Conservation (phyloP, 345 rosid species). For the Linum lewisii region DNA sequence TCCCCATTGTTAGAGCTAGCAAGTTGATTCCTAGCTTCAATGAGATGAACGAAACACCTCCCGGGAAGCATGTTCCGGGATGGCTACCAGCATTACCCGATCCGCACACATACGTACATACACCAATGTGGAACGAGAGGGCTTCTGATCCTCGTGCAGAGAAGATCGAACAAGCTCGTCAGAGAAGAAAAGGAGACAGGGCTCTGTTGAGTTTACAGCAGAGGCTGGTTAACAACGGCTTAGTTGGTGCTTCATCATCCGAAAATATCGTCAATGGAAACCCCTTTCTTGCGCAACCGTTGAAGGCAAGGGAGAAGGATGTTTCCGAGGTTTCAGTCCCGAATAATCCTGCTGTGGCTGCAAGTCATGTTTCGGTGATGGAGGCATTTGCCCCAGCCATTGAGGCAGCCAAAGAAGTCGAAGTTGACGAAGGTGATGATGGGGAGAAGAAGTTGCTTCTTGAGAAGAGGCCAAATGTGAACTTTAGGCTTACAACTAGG, state of each 20-base stretch:
- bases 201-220: conserved; percentile 83
- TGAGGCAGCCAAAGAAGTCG: conserved; percentile 52
- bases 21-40: conserved; percentile 70
- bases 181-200: conserved; percentile 81
- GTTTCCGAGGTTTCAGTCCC: conserved; percentile 30
- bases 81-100: conserved; percentile 98
- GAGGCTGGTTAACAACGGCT: conserved; percentile 44
- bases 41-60: conserved; percentile 63
- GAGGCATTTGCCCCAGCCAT: conserved; percentile 81
- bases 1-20: conserved; percentile 42
- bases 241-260: conserved; percentile 36
- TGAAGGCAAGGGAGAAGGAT: conserved; percentile 42
- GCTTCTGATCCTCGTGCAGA: conserved; percentile 60
- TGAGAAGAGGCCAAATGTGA: conserved; percentile 40
- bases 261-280: conserved; percentile 24
- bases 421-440: conserved; percentile 35
- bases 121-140: conserved; percentile 88
- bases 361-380: conserved; percentile 44
- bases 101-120: conserved; percentile 70
- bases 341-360: conserved; percentile 28
- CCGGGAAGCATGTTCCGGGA: conserved; percentile 72
- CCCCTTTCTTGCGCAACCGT: conserved; percentile 29
- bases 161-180: conserved; percentile 83
- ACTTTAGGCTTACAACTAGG: conserved; percentile 48
- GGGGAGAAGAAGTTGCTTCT: conserved; percentile 38